Conservation (phyloP, 2,329 filamentous ascomycete species). For the Ceratocystiopsis sp. region DNA sequence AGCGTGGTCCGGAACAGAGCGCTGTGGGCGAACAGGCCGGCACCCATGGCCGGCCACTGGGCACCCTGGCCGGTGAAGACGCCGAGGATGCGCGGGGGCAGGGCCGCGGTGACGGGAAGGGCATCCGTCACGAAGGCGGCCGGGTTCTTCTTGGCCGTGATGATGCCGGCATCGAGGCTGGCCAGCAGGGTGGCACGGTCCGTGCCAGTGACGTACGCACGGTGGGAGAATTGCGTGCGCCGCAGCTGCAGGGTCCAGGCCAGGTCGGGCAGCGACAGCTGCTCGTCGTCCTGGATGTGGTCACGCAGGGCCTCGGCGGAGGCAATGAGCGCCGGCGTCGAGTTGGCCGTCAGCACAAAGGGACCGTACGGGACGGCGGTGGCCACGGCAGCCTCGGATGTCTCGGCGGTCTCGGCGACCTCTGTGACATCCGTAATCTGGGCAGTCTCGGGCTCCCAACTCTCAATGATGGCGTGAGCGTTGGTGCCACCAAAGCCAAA, state of each 20-base stretch:
- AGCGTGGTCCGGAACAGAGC: constrained; percentile 2
- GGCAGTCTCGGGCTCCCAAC: constrained; percentile 12
- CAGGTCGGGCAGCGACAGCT: constrained; percentile 9
- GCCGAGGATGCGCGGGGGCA: constrained; percentile 4
- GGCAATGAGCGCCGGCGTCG: constrained; percentile 17
- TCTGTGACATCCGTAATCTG: neutral
- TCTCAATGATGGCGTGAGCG: constrained; percentile 25
- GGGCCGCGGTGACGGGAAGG: neutral
- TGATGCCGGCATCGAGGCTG: constrained; percentile 13
- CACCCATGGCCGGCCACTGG: constrained; percentile 15
- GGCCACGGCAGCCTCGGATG: neutral
- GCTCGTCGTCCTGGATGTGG: constrained; percentile 12
- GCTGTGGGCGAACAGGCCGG: constrained; percentile 11
- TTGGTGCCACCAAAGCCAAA: constrained; percentile 30
- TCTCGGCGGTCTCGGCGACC: neutral
- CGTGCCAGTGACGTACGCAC: constrained; percentile 13
- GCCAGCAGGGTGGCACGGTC: constrained; percentile 11
- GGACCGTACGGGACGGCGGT: constrained; percentile 10
- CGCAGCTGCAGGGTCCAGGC: constrained; percentile 17
- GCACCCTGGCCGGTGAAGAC: constrained; percentile 9
- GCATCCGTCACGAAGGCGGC: constrained; percentile 2
- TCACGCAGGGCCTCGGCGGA: constrained; percentile 13
- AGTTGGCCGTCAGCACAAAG: constrained; percentile 21
- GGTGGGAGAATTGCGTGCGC: constrained; percentile 17
- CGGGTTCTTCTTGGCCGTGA: neutral